A percentile compares a stretch with the other conserved stretches of the same genome.
Conservation (phyloP, 805 yeast genomes). For the Wickerhamiella spandovensis region DNA sequence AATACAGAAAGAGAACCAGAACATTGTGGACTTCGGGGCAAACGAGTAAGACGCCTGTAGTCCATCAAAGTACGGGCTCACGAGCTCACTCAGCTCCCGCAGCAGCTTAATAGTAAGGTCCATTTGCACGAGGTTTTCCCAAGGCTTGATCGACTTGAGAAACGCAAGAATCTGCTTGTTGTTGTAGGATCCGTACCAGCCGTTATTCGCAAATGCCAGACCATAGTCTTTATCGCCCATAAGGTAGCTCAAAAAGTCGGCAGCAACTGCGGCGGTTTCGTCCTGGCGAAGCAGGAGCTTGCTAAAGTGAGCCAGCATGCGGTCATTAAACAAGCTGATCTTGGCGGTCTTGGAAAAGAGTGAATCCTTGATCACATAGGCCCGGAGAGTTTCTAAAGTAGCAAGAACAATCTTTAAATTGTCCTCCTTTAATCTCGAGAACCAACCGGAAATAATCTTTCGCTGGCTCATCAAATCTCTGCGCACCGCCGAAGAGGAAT, state of each 20-base stretch:
- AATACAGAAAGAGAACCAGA: slow-evolving; percentile 68
- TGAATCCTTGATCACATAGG: slow-evolving; percentile 42
- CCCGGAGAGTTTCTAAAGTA: slow-evolving; percentile 36
- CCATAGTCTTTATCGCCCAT: slow-evolving; percentile 32
- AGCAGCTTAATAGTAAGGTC: slow-evolving; percentile 41
- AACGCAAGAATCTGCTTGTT: slow-evolving; percentile 56
- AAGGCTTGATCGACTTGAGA: slow-evolving; percentile 57
- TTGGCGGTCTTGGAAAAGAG: slow-evolving; percentile 56
- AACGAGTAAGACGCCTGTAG: slow-evolving; percentile 30
- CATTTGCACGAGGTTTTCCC: slow-evolving; percentile 60
- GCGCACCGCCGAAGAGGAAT: slow-evolving; percentile 42
- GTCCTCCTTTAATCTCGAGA: slow-evolving; percentile 52
- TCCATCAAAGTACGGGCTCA: slow-evolving; percentile 43
- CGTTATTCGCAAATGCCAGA: slow-evolving; percentile 21
- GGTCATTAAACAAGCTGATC: slow-evolving; percentile 65
- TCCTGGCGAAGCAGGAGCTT: slow-evolving; percentile 34
- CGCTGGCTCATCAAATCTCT: slow-evolving; percentile 47
- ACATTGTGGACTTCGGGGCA: slow-evolving; percentile 68
- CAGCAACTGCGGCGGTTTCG: slow-evolving; percentile 23
- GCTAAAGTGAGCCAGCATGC: slow-evolving; percentile 46
- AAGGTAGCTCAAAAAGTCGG: slow-evolving; percentile 36
- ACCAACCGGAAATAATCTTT: slow-evolving; percentile 50
- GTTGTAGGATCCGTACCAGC: slow-evolving; percentile 31
- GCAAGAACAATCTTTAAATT: slow-evolving; percentile 29
- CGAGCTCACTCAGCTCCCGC: slow-evolving; percentile 47